A percentile compares a stretch with the other conserved stretches of the same genome.
phyloP scores from a whole-genome alignment of 148 eudicot species.

The Mesembryanthemum crystallinum region DNA sequence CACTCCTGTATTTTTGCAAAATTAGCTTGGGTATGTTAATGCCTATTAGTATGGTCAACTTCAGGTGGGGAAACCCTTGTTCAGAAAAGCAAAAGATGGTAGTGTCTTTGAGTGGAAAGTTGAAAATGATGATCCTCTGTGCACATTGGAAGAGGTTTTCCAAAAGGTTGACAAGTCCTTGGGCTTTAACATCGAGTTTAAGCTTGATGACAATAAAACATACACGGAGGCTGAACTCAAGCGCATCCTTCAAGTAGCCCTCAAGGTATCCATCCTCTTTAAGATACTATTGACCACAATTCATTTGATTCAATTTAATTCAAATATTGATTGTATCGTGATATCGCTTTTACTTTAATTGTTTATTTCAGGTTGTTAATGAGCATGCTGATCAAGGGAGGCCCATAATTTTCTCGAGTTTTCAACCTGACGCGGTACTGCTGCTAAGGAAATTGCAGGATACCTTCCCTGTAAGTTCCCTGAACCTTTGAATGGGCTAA shows the following conservation, averaged over 20 bases:
- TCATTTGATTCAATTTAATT: not conserved
- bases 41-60: not conserved
- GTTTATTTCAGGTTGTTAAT: conserved; percentile 24
- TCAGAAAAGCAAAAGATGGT: conserved; percentile 40
- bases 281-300: not conserved
- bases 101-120: conserved; percentile 43
- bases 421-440: conserved; percentile 48
- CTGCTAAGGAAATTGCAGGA: conserved; percentile 40
- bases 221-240: conserved; percentile 31
- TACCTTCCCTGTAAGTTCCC: conserved; percentile 38
- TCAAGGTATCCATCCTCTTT: conserved; percentile 22
- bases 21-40: not conserved
- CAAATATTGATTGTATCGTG: not conserved
- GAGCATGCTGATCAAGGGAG: conserved; percentile 31
- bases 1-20: not conserved
- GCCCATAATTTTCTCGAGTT: conserved; percentile 47
- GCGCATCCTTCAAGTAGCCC: conserved; percentile 27
- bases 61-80: conserved; percentile 46
- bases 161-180: conserved; percentile 29
- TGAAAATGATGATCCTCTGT: conserved; percentile 42
- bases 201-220: conserved; percentile 36
- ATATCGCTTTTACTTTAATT: not conserved
- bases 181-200: conserved; percentile 51
- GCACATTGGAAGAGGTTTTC: conserved; percentile 49
- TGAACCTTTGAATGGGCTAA: not conserved